Evolutionary conservation across 345 rosid species (phyloP).

Genomic region (Stellera chamaejasme): DNA sequence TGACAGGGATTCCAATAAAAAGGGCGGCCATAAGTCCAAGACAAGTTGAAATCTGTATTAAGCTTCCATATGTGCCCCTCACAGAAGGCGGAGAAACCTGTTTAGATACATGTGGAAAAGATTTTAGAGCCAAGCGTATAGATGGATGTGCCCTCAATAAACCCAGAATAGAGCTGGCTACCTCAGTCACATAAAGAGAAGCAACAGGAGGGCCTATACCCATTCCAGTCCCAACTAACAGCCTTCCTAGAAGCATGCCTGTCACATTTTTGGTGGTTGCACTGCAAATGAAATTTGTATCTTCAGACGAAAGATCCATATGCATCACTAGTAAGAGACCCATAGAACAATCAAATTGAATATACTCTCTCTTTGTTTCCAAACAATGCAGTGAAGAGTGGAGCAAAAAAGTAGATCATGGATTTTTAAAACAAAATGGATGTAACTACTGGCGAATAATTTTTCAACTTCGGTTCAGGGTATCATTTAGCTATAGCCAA

Average conservation of each 20-base stretch:
- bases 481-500: too few relatives aligned
- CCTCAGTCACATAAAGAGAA: slow-evolving; percentile 95
- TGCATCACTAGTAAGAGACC: too few relatives aligned
- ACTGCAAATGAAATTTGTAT: slow-evolving; percentile 31
- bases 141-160: background rate
- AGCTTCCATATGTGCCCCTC: slow-evolving; percentile 96
- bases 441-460: too few relatives aligned
- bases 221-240: slow-evolving; percentile 92
- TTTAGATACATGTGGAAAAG: slow-evolving; percentile 7
- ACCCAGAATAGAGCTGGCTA: slow-evolving; percentile 15
- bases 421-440: too few relatives aligned
- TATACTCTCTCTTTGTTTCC: too few relatives aligned
- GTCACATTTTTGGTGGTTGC: slow-evolving; percentile 52
- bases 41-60: slow-evolving; percentile 91
- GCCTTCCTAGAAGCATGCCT: slow-evolving; percentile 83
- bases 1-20: slow-evolving; percentile 80
- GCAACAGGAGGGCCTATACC: slow-evolving; percentile 93
- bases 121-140: slow-evolving; percentile 5
- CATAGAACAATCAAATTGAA: too few relatives aligned
- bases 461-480: too few relatives aligned
- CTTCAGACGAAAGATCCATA: slow-evolving; percentile 9
- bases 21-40: slow-evolving; percentile 86
- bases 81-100: slow-evolving; percentile 93
- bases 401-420: too few relatives aligned
- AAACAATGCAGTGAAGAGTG: too few relatives aligned